These are phyloP conservation scores for Pneumocystis wakefieldiae DNA, from an alignment of 1,139 yeast species.

Conservation along the genomic window DNA sequence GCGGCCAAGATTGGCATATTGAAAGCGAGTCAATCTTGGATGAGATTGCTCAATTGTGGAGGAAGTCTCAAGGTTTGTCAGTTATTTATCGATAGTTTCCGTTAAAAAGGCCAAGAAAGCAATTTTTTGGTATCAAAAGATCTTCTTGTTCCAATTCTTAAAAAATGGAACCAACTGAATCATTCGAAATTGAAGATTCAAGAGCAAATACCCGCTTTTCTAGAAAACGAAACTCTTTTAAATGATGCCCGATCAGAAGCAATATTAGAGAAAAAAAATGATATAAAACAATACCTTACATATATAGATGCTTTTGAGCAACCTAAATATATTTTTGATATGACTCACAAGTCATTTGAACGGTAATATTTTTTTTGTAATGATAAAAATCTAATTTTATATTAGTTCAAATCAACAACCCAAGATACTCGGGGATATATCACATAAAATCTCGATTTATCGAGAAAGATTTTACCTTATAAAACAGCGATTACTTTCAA, in stretches of 20 bases:
- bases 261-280: background rate
- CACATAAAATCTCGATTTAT: conserved; percentile 16
- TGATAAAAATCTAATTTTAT: background rate
- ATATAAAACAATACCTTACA: conserved; percentile 3
- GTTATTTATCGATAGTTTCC: background rate
- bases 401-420: conserved; percentile 8
- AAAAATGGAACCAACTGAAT: conserved; percentile 6
- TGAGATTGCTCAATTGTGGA: conserved; percentile 70
- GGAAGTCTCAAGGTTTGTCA: conserved; percentile 20
- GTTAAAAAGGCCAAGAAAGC: background rate
- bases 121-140: conserved; percentile 10
- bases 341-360: conserved; percentile 49
- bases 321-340: conserved; percentile 52
- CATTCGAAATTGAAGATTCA: conserved; percentile 4
- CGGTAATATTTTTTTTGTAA: conserved; percentile 10
- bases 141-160: conserved; percentile 9
- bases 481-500: conserved; percentile 57
- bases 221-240: conserved; percentile 1
- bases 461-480: conserved; percentile 42
- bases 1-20: conserved; percentile 78
- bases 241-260: background rate
- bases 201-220: conserved; percentile 2
- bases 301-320: conserved; percentile 51
- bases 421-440: conserved; percentile 15
- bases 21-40: conserved; percentile 58